Evolutionary conservation across 2,329 filamentous ascomycete species (phyloP).

Genomic region (Diplocarpon mali): DNA sequence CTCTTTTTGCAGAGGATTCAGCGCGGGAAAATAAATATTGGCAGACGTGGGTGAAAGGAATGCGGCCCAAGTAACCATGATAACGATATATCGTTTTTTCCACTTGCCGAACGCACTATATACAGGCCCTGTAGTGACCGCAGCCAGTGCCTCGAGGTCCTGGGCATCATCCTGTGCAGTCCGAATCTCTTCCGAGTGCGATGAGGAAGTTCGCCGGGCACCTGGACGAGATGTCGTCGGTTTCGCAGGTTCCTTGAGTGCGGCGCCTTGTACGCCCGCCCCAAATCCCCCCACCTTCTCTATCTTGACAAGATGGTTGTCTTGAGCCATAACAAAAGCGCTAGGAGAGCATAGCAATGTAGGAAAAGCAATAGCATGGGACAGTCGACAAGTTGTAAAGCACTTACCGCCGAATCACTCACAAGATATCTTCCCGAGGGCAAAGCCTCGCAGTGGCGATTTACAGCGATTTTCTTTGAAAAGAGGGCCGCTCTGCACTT

Average conservation of each 20-base stretch:
- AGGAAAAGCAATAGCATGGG: neutral
- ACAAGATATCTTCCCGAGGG: neutral
- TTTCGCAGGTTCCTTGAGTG: slow-evolving; percentile 7
- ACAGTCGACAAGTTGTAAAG: slow-evolving; percentile 1
- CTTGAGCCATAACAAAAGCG: slow-evolving; percentile 15
- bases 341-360: too few species aligned
- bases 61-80: slow-evolving; percentile 35
- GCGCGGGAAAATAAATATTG: slow-evolving; percentile 27
- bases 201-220: slow-evolving; percentile 2
- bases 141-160: slow-evolving; percentile 23
- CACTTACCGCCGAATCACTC: slow-evolving; percentile 3
- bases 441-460: neutral
- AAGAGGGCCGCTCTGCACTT: too few species aligned
- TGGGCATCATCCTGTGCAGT: slow-evolving; percentile 13
- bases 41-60: slow-evolving; percentile 27
- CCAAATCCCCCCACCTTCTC: slow-evolving; percentile 16
- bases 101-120: slow-evolving; percentile 25
- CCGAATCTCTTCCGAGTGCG: slow-evolving; percentile 11
- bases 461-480: neutral
- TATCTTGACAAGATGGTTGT: slow-evolving; percentile 11
- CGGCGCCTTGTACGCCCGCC: slow-evolving; percentile 10
- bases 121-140: slow-evolving; percentile 21
- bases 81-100: slow-evolving; percentile 39
- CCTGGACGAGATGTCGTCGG: slow-evolving; percentile 1
- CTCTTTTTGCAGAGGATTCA: slow-evolving; percentile 25